Percentiles rank a stretch among this genome's conserved stretches.
These are phyloP conservation scores for Panicum miliaceum DNA, from an alignment of 176 grass and related monocot species.

Conservation along the genomic window DNA sequence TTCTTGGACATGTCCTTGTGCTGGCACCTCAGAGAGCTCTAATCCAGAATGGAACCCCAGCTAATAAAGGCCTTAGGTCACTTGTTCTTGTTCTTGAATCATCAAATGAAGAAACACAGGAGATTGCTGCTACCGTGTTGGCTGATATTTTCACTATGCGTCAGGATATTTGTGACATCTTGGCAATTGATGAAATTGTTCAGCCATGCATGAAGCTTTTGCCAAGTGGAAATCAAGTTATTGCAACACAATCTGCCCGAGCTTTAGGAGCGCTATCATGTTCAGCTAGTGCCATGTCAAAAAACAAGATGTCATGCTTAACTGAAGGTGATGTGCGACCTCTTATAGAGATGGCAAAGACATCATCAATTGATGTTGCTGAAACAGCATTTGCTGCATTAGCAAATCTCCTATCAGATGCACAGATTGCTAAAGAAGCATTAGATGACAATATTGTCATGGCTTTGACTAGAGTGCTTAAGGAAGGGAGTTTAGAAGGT, in stretches of 20 bases:
- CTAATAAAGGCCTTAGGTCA: constrained; percentile 86
- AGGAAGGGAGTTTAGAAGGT: constrained; percentile 90
- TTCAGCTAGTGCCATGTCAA: constrained; percentile 67
- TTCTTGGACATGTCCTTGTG: constrained; percentile 91
- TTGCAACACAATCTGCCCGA: constrained; percentile 89
- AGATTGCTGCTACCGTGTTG: constrained; percentile 81
- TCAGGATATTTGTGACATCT: constrained; percentile 85
- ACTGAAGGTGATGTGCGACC: constrained; percentile 75
- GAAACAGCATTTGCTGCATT: constrained; percentile 85
- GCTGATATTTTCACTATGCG: constrained; percentile 91
- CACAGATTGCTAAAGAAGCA: constrained; percentile 76
- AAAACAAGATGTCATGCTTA: constrained; percentile 75
- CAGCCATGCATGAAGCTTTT: constrained; percentile 96
- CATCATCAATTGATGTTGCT: constrained; percentile 78
- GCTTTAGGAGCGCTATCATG: constrained; percentile 85
- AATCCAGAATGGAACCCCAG: constrained; percentile 73
- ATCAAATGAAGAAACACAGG: constrained; percentile 84
- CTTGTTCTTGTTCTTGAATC: constrained; percentile 83
- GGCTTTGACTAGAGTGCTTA: constrained; percentile 80
- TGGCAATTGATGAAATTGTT: constrained; percentile 89
- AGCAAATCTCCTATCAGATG: constrained; percentile 87
- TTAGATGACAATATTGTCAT: constrained; percentile 75
- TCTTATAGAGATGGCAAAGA: constrained; percentile 94
- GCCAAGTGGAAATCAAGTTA: constrained; percentile 80
- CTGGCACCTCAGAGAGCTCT: constrained; percentile 78